Evolutionary conservation across 2,329 filamentous ascomycete species (phyloP), one percentile per base, ranked within the genome.

Genomic region (Aspergillus persii): DNA sequence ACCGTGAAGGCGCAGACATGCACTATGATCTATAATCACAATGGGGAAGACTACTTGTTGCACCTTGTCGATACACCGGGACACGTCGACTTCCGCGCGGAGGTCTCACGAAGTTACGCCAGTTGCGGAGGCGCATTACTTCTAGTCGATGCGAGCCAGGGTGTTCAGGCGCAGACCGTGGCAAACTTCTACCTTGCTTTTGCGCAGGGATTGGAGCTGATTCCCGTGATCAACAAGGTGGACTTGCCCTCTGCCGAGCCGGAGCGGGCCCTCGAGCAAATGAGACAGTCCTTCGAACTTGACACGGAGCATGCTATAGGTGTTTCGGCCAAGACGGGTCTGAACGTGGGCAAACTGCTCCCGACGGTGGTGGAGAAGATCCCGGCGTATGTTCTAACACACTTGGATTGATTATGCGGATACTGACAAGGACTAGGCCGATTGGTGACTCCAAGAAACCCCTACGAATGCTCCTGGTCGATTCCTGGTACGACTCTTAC

Each of bases 1-100:
- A 99, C 95, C 0, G 95, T 99, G 74, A 99, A 99, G 81, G 95
- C 95, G 57, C 95, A 99, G 80, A 98, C 95, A 58, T 98, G 95
- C 77, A 95, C 89, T 57, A 99, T 99, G 95, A 85, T 99, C 54
- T 96, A 97, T 80, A 92, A 89, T 30, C 82, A 96, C 78, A 81
- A 89, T 18, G 93, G 90, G 15, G 80, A 89, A 33, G 95, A 99
- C 75, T 98, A 98, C 74, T 83, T 99, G 58, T 82, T 99, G 31
- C 95, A 99, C 76, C 83, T 99, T 30, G 93, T 99, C 58, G 95
- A 99, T 75, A 99, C 95, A 0, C 95, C 95, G 0, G 95, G 95
- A 30, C 95, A 99, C 79, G 95, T 99, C 59, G 95, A 99, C 79
- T 99, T 99, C 76, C 86, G 95, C 57, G 95, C 95, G 51, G 95